These are phyloP conservation scores for Blastobotrys robertii DNA, from an alignment of 805 yeast genomes.

Conservation along the genomic window DNA sequence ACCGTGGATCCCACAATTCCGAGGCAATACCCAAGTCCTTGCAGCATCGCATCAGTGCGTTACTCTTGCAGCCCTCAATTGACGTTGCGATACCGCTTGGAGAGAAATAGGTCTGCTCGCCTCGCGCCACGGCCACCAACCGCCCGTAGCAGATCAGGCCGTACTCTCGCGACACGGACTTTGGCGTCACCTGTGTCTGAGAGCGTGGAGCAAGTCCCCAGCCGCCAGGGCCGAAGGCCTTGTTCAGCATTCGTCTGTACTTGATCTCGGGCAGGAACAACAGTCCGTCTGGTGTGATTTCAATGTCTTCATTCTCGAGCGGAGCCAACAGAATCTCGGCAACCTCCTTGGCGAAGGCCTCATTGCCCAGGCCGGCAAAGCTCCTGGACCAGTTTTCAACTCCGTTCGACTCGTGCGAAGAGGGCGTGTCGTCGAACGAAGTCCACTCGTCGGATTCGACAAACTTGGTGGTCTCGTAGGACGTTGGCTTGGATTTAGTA, in stretches of 20 bases:
- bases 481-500: too few relatives aligned
- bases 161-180: constrained; percentile 78
- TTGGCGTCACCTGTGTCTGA: constrained; percentile 66
- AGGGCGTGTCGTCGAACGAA: constrained; percentile 5
- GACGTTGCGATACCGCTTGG: constrained; percentile 89
- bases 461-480: too few relatives aligned
- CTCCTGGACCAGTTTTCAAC: constrained; percentile 70
- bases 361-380: constrained; percentile 74
- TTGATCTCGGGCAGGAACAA: constrained; percentile 91
- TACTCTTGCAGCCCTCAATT: constrained; percentile 92
- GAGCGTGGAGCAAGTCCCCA: constrained; percentile 97
- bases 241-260: constrained; percentile 78
- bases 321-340: constrained; percentile 53
- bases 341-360: constrained; percentile 57
- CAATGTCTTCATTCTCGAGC: constrained; percentile 65
- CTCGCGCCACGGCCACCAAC: constrained; percentile 84
- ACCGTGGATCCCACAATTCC: constrained; percentile 94
- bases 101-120: constrained; percentile 87
- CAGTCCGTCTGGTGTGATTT: constrained; percentile 92
- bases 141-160: constrained; percentile 82
- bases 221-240: constrained; percentile 96
- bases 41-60: constrained; percentile 96
- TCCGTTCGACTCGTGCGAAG: not conserved
- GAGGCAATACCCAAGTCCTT: constrained; percentile 95
- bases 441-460: not conserved